These are phyloP conservation scores for Nicotiana sylvestris DNA, from an alignment of 257 asterid genomes.

Conservation along the genomic window DNA sequence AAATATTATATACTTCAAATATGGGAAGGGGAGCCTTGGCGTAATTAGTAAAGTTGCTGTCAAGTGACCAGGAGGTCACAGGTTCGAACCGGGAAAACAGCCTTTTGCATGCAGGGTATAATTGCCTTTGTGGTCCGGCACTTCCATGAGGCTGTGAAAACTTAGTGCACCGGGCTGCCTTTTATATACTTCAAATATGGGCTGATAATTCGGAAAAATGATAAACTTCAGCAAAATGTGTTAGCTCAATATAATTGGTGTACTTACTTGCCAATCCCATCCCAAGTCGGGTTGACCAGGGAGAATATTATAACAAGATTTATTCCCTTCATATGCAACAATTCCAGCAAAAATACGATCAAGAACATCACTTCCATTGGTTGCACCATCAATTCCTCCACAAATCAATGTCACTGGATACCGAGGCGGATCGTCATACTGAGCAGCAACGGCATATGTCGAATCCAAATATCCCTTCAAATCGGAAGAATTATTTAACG, in stretches of 20 bases:
- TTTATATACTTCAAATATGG: no score
- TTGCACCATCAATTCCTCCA: conserved; percentile 47
- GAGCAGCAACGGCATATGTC: conserved; percentile 45
- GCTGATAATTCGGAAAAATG: no score
- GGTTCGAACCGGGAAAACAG: no score
- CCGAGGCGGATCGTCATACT: conserved; percentile 39
- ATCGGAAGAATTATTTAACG: conserved; percentile 27
- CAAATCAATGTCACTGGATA: conserved; percentile 52
- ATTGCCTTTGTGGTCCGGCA: no score
- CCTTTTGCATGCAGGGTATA: no score
- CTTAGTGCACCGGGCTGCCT: no score
- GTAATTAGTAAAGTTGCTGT: fast-evolving
- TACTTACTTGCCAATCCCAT: conserved; percentile 71
- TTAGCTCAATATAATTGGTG: background rate
- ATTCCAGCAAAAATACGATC: conserved; percentile 50
- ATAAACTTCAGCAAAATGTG: no score
- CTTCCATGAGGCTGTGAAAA: no score
- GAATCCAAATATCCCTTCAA: conserved; percentile 39
- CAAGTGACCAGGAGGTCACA: no score
- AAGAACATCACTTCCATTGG: conserved; percentile 30
- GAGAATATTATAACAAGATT: conserved; percentile 22
- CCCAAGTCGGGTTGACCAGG: conserved; percentile 38
- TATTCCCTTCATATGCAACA: conserved; percentile 25
- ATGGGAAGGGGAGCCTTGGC: no score
- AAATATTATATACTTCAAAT: background rate